Base-by-base conservation (phyloP, 495 filamentous ascomycete species). In the Daldinia childiae region DNA sequence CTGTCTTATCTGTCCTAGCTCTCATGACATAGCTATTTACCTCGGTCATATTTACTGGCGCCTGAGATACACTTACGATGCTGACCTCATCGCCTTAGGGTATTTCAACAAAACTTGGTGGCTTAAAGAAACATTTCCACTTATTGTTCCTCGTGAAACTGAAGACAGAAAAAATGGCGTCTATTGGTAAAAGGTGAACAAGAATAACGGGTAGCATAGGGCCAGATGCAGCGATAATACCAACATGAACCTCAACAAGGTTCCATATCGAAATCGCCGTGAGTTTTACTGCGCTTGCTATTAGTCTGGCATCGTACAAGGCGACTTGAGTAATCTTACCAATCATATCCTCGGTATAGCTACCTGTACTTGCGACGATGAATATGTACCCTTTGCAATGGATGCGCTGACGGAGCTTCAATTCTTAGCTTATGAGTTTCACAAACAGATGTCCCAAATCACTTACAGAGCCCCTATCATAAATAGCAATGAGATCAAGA, bases 191-290 rank as follows among this genome's bases (percentile, higher is more conserved):
- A 24, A 11, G 4, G 11, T 24, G 45, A 12, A 3, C 45, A 51
- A 58, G 17, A 3, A 41, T 17, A 4, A 19, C 15, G 17, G 17
- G 55, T 1, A 58, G 32, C 1, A 52, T 66, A 9, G 71, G 71
- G 71, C 71, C 71, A 17, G 57, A 74, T 30, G 66, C 66, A 24
- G 74, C 74, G 7, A 74, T 30, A 24, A 76, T 76, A 34, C 74
- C 71, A 4, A 76, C 48, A 45, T 76, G 52, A 24, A 68, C 66
- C 45, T 76, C 71, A n/a, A 60, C 59, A 1, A 71, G 29, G 14
- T 73, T 76, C 71, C 71, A 74, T 39, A 74, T 64, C 1, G 45
- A 66, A 8, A 74, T 48, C 2, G 36, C 71, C 1, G 59, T 62
- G 0, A 62, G 9, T 24, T 3, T 52, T 0, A 14, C 43, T 59